Conservation (phyloP, 2,329 filamentous ascomycete species). For the Aspergillus sclerotialis region DNA sequence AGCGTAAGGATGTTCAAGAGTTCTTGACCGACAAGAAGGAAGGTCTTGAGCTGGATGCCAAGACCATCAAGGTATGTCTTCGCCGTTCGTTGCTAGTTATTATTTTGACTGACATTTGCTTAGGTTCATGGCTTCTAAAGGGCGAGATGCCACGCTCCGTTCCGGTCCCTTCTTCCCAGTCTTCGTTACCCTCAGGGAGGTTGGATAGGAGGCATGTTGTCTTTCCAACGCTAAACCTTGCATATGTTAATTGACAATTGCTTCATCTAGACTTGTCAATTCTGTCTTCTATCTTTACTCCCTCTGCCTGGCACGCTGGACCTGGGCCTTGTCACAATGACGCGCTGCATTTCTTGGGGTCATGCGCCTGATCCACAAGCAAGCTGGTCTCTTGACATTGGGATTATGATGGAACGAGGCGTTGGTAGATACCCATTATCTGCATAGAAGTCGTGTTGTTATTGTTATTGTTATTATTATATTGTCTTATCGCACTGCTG, state of each 20-base stretch:
- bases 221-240: conserved; percentile 18
- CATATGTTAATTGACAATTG: conserved; percentile 11
- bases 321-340: conserved; percentile 25
- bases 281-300: conserved; percentile 16
- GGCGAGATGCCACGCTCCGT: conserved; percentile 34
- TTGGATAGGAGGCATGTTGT: conserved; percentile 28
- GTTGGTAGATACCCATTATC: conserved; percentile 38
- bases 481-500: conserved; percentile 9
- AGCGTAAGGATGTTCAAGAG: conserved; percentile 97
- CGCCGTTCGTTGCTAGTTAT: too few species aligned
- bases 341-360: conserved; percentile 18
- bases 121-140: conserved; percentile 51
- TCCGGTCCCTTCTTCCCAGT: conserved; percentile 38
- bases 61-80: conserved; percentile 96
- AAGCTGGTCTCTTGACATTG: conserved; percentile 20
- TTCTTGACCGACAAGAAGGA: conserved; percentile 96
- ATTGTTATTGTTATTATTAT: conserved; percentile 12
- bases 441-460: conserved; percentile 24
- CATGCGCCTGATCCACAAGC: conserved; percentile 13
- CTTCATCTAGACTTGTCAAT: conserved; percentile 13
- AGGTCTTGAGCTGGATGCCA: conserved; percentile 85
- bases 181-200: conserved; percentile 29
- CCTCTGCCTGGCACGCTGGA: conserved; percentile 23
- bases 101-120: too few species aligned
- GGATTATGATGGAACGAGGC: conserved; percentile 36